Evolutionary conservation across 2,329 filamentous ascomycete species (phyloP), one percentile per base, ranked within the genome.

Genomic region (Aspergillus sp.): DNA sequence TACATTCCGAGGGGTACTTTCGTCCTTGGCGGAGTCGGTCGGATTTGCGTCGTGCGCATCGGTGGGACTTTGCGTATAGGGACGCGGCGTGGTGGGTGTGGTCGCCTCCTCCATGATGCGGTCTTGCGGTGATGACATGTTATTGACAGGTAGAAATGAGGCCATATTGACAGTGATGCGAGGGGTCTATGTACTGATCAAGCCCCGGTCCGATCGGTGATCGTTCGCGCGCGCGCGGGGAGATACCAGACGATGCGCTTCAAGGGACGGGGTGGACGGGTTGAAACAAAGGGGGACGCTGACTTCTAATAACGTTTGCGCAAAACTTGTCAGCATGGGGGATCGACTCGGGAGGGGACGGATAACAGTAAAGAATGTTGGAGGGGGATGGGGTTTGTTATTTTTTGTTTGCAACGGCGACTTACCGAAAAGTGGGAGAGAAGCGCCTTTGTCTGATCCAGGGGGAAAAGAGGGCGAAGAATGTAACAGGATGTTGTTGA

Each of bases 111-210:
- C 77, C 56, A 76, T 73, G 46, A 74, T 67, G 53, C 67, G 67
- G 48, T 70, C 68, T 47, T 74, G 73, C 54, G 76, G 71, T 48
- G 76, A 69, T 50, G 82, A 72, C 52, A 76, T 78, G 56, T 78
- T 80, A 70, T 86, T 86, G 66, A 86, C 82, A 57, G 84, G 79
- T 65, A 80, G 77, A 67, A 87, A 86, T 53, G 79, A 74, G 59
- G 82, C 76, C 81, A 85, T 83, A 63, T 67, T 76, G 64, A 58
- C 67, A 60, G 57, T 56, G 60, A 61, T 55, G 58, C 63, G 53
- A 54, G 55, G 63, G 47, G 59, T 61, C 62, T 66, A 64, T 58
- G 54, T 61, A 62, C 55, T 56, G 55, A 50, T 48, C 53, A 58
- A 53, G 32, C 32, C 50, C 41, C 53, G 56, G 57, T 45, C 38